Evolutionary conservation across 768 basidiomycete species (phyloP).

Genomic region (Mycena pura): DNA sequence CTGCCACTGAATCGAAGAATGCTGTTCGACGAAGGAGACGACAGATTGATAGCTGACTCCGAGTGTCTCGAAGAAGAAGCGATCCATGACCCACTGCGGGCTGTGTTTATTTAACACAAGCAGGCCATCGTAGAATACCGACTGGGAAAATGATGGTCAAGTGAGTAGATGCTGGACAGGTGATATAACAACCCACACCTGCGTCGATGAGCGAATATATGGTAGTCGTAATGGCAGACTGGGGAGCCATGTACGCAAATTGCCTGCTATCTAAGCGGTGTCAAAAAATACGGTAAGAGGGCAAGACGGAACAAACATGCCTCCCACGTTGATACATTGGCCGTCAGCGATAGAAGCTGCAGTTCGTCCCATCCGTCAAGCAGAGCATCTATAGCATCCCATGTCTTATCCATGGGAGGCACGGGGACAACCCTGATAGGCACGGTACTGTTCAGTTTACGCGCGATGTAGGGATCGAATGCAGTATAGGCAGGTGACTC

Average conservation of each 20-base stretch:
- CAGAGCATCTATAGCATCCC: conserved; percentile 54
- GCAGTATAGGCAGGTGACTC: conserved; percentile 58
- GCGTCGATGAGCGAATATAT: conserved; percentile 68
- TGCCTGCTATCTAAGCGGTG: conserved; percentile 51
- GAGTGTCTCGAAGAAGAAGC: conserved; percentile 68
- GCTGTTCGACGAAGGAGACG: conserved; percentile 41
- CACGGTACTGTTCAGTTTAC: conserved; percentile 70
- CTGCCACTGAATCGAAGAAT: conserved; percentile 45
- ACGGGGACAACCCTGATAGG: conserved; percentile 69
- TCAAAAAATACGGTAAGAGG: neutral
- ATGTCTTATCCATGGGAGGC: conserved; percentile 56
- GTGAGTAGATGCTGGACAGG: conserved; percentile 2
- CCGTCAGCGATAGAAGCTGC: conserved; percentile 48
- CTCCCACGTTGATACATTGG: conserved; percentile 67
- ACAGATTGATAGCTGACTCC: conserved; percentile 61
- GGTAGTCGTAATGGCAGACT: conserved; percentile 50
- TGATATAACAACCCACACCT: conserved; percentile 48
- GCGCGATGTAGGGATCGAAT: conserved; percentile 72
- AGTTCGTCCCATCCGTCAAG: conserved; percentile 66
- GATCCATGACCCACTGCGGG: conserved; percentile 63
- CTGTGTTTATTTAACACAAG: conserved; percentile 58
- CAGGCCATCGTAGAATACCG: conserved; percentile 63
- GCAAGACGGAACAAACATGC: conserved; percentile 38
- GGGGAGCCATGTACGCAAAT: conserved; percentile 55
- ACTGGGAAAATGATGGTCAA: conserved; percentile 42